phyloP scores from a whole-genome alignment of 768 basidiomycete genomes.

The Lepiota venenata region DNA sequence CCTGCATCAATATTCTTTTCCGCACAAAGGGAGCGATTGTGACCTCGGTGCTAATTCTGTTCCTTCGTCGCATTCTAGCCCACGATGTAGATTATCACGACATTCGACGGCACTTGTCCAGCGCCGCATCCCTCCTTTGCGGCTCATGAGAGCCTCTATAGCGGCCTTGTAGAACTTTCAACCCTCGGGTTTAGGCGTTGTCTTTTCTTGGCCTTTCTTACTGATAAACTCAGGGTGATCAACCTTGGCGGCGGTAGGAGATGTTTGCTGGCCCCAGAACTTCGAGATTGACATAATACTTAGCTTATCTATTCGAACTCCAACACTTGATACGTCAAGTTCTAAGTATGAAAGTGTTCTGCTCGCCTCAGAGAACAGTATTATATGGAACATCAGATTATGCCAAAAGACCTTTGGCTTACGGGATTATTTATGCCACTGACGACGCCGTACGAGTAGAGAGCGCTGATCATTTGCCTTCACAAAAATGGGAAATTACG shows the following conservation, averaged over 20 bases:
- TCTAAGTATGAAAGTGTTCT: background rate
- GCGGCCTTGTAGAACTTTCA: background rate
- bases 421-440: no score
- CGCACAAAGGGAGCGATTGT: background rate
- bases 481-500: no score
- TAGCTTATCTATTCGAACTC: conserved; percentile 6
- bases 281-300: background rate
- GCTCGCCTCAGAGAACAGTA: background rate
- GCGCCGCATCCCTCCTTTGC: conserved; percentile 26
- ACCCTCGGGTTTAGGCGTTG: background rate
- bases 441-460: no score
- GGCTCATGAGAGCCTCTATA: background rate
- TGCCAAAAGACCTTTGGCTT: background rate
- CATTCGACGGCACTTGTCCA: conserved; percentile 78
- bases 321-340: background rate
- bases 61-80: conserved; percentile 44
- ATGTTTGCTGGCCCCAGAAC: no score
- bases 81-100: conserved; percentile 99
- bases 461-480: no score
- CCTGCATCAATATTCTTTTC: background rate
- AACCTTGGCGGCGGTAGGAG: background rate
- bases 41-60: conserved; percentile 6
- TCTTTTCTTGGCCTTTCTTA: background rate
- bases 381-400: background rate
- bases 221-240: no score